These are phyloP conservation scores for Scalesia atractyloides DNA, from an alignment of 129 eudicot genomes.

Conservation along the genomic window DNA sequence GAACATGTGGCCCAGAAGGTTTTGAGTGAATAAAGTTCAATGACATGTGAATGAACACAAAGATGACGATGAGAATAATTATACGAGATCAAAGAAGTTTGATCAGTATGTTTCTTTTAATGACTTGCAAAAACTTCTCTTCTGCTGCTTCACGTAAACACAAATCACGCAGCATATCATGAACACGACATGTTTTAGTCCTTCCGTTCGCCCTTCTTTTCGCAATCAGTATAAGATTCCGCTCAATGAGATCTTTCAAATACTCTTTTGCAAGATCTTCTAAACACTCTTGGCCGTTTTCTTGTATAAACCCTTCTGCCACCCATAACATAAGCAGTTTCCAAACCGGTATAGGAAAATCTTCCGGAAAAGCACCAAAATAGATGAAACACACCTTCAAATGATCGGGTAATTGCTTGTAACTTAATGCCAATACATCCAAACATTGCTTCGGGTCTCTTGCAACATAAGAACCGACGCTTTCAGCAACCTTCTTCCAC, in stretches of 20 bases:
- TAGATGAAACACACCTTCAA: constrained; percentile 52
- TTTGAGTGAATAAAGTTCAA: constrained; percentile 42
- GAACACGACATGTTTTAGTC: constrained; percentile 44
- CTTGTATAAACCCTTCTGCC: constrained; percentile 53
- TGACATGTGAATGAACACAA: constrained; percentile 53
- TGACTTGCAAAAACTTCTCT: constrained; percentile 47
- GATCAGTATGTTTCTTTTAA: constrained; percentile 24
- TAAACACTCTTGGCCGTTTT: constrained; percentile 31
- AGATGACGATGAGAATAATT: constrained; percentile 40
- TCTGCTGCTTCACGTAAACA: constrained; percentile 37
- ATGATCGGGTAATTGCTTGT: constrained; percentile 45
- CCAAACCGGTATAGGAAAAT: constrained; percentile 41
- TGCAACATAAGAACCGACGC: constrained; percentile 51
- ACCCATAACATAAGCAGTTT: constrained; percentile 48
- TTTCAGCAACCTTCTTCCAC: constrained; percentile 51
- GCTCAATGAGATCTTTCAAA: constrained; percentile 47
- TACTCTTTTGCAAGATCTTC: constrained; percentile 52
- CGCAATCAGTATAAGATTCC: constrained; percentile 38
- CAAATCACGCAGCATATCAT: constrained; percentile 41
- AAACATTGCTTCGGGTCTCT: constrained; percentile 45
- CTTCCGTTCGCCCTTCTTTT: constrained; percentile 38
- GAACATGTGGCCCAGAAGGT: constrained; percentile 57
- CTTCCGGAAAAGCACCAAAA: constrained; percentile 48
- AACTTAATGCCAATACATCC: constrained; percentile 40
- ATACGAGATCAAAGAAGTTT: constrained; percentile 6